A percentile compares a stretch with the other conserved stretches of the same genome.
phyloP scores from a whole-genome alignment of 139 green algal genomes.

The Monoraphidium neglectum region DNA sequence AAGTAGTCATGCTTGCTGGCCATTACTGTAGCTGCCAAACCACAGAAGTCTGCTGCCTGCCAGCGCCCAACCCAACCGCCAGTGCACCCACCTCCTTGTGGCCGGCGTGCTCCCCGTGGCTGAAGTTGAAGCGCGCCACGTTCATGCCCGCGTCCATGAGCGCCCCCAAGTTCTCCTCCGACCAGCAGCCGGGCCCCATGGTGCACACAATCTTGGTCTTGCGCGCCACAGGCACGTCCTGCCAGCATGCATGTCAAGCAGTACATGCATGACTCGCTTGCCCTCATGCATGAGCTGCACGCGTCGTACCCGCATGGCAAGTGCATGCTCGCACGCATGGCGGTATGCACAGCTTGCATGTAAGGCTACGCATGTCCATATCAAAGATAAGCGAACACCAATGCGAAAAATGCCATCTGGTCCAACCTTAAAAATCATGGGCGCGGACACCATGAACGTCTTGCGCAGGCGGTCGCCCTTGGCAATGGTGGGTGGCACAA shows the following conservation, averaged over 20 bases:
- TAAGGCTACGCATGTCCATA: too few relatives aligned
- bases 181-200: slow-evolving; percentile 64
- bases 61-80: background rate
- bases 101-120: slow-evolving; percentile 71
- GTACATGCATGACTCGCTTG: background rate
- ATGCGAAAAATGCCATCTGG: too few relatives aligned
- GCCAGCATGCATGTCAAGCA: background rate
- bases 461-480: slow-evolving; percentile 24
- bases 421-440: slow-evolving; percentile 40
- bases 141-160: slow-evolving; percentile 71
- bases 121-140: slow-evolving; percentile 87
- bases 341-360: too few relatives aligned
- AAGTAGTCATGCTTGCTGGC: too few relatives aligned
- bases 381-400: too few relatives aligned
- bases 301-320: background rate
- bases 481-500: slow-evolving; percentile 37
- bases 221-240: slow-evolving; percentile 43
- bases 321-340: background rate
- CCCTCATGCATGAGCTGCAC: background rate
- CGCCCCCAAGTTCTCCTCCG: slow-evolving; percentile 45
- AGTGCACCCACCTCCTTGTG: slow-evolving; percentile 47
- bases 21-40: too few relatives aligned
- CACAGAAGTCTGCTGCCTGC: too few relatives aligned
- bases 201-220: slow-evolving; percentile 86
- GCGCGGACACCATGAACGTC: slow-evolving; percentile 24